Conservation (phyloP, 23 red algal species). For the Agarophyton chilense region DNA sequence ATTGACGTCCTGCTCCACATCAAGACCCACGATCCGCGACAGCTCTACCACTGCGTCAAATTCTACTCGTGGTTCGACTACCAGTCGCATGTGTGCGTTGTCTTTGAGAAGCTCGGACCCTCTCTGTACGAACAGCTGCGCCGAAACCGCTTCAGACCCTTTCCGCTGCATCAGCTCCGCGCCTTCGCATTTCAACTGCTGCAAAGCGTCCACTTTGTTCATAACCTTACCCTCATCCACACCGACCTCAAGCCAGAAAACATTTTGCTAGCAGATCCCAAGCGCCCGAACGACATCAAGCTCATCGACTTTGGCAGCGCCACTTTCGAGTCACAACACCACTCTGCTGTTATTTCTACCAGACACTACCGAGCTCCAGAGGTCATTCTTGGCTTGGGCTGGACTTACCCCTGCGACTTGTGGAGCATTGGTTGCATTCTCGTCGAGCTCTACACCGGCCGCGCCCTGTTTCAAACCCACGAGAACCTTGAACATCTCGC, state of each 20-base stretch:
- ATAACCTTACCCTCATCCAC: constrained; percentile 85
- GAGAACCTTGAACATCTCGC: constrained; percentile 86
- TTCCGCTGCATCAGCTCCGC: constrained; percentile 75
- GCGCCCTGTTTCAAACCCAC: constrained; percentile 90
- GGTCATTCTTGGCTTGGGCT: constrained; percentile 94
- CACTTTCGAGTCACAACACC: constrained; percentile 80
- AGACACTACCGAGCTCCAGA: constrained; percentile 96
- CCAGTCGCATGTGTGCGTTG: constrained; percentile 88
- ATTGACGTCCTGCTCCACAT: constrained; percentile 78
- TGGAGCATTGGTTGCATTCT: constrained; percentile 98
- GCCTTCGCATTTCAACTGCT: constrained; percentile 84
- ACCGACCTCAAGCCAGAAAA: constrained; percentile 99
- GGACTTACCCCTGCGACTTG: constrained; percentile 84
- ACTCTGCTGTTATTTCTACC: constrained; percentile 82
- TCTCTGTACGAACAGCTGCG: constrained; percentile 90
- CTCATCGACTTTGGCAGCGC: constrained; percentile 99
- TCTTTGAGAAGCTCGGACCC: constrained; percentile 90
- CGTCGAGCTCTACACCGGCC: constrained; percentile 88
- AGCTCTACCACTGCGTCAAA: constrained; percentile 76
- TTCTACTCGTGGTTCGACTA: constrained; percentile 87
- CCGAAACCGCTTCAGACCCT: constrained; percentile 79
- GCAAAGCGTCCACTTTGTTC: constrained; percentile 85
- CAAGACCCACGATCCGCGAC: constrained; percentile 42
- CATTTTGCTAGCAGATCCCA: constrained; percentile 62
- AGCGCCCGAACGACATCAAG: constrained; percentile 74